phyloP scores from a whole-genome alignment of 1,284 basidiomycete genomes.

The Ceratobasidium sp. region DNA sequence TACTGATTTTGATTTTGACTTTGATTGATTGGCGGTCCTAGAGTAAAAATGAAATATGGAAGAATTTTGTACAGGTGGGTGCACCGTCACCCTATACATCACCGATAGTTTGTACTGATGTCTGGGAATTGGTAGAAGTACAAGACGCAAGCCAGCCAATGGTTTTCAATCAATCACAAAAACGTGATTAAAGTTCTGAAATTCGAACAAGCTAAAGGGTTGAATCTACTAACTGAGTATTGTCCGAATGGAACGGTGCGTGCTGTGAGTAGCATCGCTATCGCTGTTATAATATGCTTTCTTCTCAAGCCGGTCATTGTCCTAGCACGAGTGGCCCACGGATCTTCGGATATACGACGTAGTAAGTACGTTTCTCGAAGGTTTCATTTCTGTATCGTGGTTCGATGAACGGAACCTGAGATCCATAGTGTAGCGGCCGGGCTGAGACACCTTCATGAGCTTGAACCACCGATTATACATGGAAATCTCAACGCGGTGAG shows the following conservation, averaged over 20 bases:
- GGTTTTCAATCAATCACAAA: not conserved
- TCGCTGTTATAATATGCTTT: too few relatives aligned
- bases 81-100: not conserved
- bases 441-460: slow-evolving; percentile 3
- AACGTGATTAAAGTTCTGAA: not conserved
- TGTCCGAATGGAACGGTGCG: not conserved
- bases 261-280: not conserved
- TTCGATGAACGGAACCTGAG: not conserved
- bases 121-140: not conserved
- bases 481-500: not conserved
- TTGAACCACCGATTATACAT: slow-evolving; percentile 10
- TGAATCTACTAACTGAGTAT: slow-evolving; percentile 4
- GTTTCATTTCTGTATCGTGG: not conserved
- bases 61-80: not conserved
- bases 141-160: not conserved
- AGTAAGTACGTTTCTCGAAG: not conserved
- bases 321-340: not conserved
- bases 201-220: not conserved
- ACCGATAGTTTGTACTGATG: too few relatives aligned
- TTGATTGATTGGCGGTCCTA: too few relatives aligned
- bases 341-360: not conserved
- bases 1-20: too few relatives aligned
- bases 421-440: not conserved
- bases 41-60: not conserved
- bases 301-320: not conserved